phyloP scores from a whole-genome alignment of 2,329 filamentous ascomycete species.

The Diaporthe helianthi region DNA sequence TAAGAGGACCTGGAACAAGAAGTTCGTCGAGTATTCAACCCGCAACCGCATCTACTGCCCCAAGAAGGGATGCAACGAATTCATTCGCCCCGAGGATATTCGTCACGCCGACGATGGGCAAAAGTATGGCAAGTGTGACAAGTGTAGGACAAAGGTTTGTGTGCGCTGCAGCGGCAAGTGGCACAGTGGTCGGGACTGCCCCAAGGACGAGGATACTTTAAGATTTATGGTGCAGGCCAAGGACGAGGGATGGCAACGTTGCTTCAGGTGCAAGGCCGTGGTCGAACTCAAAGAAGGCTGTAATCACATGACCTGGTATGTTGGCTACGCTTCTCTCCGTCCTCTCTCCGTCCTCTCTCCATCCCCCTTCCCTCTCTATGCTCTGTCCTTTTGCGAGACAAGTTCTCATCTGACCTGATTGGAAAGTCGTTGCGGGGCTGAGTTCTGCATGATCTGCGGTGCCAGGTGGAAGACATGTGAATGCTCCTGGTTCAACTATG shows the following conservation, averaged over 20 bases:
- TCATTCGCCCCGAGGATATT: slow-evolving; percentile 78
- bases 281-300: slow-evolving; percentile 84
- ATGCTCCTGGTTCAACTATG: slow-evolving; percentile 80
- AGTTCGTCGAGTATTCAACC: slow-evolving; percentile 78
- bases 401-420: slow-evolving; percentile 21
- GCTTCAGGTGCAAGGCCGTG: slow-evolving; percentile 74
- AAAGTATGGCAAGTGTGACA: slow-evolving; percentile 72
- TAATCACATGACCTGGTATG: slow-evolving; percentile 88
- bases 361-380: not conserved
- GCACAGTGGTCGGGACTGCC: slow-evolving; percentile 74
- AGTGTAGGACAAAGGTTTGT: slow-evolving; percentile 79
- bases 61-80: slow-evolving; percentile 73
- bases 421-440: slow-evolving; percentile 73
- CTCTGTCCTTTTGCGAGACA: slow-evolving; percentile 28
- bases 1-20: slow-evolving; percentile 81
- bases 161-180: slow-evolving; percentile 75
- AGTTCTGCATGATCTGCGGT: slow-evolving; percentile 90
- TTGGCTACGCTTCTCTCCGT: slow-evolving; percentile 36
- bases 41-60: slow-evolving; percentile 82
- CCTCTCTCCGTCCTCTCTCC: not conserved
- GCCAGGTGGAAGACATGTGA: slow-evolving; percentile 82
- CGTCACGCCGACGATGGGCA: slow-evolving; percentile 63
- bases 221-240: slow-evolving; percentile 70
- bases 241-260: slow-evolving; percentile 76
- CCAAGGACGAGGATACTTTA: slow-evolving; percentile 71